phyloP scores from a whole-genome alignment of 139 green algal species.

The Chlamydomonas applanata region DNA sequence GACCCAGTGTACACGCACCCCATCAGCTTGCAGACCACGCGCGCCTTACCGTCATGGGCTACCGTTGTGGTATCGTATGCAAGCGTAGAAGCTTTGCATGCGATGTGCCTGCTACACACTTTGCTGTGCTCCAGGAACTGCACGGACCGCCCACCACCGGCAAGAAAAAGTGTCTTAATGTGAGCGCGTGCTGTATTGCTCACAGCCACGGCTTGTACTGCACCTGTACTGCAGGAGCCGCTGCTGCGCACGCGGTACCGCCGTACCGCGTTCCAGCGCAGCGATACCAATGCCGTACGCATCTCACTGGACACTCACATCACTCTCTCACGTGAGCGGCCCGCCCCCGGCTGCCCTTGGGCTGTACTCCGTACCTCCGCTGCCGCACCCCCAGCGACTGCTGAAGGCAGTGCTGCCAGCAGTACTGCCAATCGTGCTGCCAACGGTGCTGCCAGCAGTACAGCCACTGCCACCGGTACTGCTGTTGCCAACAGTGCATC shows the following conservation, averaged over 20 bases:
- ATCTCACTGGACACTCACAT: conserved; percentile 71
- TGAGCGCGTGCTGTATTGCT: too few relatives aligned
- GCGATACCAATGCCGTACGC: conserved; percentile 60
- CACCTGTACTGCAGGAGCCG: conserved; percentile 54
- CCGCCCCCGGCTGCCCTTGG: too few relatives aligned
- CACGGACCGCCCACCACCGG: background rate
- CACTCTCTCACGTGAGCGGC: too few relatives aligned
- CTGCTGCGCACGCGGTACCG: conserved; percentile 70
- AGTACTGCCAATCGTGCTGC: too few relatives aligned
- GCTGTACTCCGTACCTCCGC: background rate
- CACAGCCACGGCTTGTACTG: background rate
- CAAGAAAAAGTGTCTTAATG: background rate
- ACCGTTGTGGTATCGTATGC: too few relatives aligned
- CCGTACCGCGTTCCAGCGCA: conserved; percentile 73
- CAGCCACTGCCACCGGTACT: too few relatives aligned
- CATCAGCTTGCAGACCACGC: too few relatives aligned
- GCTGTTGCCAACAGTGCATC: too few relatives aligned
- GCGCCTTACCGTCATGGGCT: too few relatives aligned
- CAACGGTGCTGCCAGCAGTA: too few relatives aligned
- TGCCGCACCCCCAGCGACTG: conserved; percentile 20
- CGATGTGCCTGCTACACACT: background rate
- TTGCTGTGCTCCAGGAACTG: background rate
- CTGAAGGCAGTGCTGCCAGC: too few relatives aligned
- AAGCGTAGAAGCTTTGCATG: background rate
- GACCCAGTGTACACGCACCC: too few relatives aligned